Evolutionary conservation across 169 alveolate genomes (phyloP).

Genomic region (Toxoplasma gondii): DNA sequence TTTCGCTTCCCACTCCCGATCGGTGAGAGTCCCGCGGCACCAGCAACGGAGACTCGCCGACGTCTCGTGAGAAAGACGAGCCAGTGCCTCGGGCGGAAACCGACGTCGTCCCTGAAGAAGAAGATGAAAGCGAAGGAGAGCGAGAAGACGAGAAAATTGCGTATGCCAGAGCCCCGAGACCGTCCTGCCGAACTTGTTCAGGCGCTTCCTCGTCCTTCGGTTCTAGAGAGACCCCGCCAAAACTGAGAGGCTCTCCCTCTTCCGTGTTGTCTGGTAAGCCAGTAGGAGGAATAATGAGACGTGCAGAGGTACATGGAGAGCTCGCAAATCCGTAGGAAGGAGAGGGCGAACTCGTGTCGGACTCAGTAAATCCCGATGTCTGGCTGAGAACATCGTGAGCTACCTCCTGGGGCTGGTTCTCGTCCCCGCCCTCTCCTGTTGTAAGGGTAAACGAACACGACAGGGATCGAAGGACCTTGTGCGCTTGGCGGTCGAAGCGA

Average conservation of each 20-base stretch:
- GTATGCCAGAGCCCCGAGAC: neutral
- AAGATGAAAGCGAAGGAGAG: neutral
- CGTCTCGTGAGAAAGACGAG: neutral
- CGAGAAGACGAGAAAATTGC: neutral
- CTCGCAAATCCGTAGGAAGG: neutral
- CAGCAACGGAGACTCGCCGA: neutral
- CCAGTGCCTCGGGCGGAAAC: neutral
- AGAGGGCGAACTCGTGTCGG: neutral
- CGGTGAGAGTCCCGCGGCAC: neutral
- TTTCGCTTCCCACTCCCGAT: neutral
- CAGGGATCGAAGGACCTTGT: neutral
- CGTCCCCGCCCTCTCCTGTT: neutral
- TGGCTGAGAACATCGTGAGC: neutral
- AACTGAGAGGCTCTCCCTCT: neutral
- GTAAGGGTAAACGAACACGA: neutral
- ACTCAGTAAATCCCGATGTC: neutral
- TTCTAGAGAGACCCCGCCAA: neutral
- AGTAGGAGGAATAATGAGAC: neutral
- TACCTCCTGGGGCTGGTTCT: neutral
- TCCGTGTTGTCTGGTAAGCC: neutral
- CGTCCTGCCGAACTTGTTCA: neutral
- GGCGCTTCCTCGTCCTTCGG: neutral
- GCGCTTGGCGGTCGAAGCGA: conserved; percentile 29
- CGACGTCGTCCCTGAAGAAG: neutral
- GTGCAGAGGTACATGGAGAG: neutral